Evolutionary conservation across 768 basidiomycete species (phyloP), one percentile per base, ranked within the genome.

Genomic region (Lactarius indigo): DNA sequence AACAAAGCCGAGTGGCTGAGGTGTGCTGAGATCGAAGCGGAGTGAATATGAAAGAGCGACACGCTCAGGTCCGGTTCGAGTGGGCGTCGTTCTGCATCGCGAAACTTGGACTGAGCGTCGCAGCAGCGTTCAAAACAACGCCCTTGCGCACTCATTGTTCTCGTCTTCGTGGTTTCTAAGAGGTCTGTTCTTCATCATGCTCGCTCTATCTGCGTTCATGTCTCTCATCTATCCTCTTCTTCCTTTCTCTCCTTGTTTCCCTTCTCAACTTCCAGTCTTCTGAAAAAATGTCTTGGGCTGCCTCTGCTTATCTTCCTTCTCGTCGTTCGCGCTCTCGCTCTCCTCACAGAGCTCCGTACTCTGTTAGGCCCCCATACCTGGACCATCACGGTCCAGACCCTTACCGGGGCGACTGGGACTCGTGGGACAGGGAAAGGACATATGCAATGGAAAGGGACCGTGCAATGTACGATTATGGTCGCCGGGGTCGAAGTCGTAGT

Each of bases 121-220:
- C 75, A 76, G 74, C 76, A 69, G 74, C 72, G 73, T 77, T 77
- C 75, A 77, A 65, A 75, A 74, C 77, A 75, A 76, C 77, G 78
- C 75, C 75, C 70, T 65, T 73, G 74, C 76, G 59, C 59, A 72
- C 75, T 75, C 74, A 71, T 73, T 73, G 72, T 73, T 71, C 68
- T 74, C 58, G 80, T 81, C 33, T 78, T 79, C 79, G 81, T 79
- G 80, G 77, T 78, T 81, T 61, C 72, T 83, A 87, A 89, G 90
- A 93, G 91, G 91, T 93, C 91, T 90, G 91, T 93, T 84, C 87
- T 87, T 87, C 87, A 85, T 87, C 85, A 91, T 92, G 90, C 89
- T 87, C 89, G 87, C 85, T 88, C 85, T 84, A 85, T 81, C 81
- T 82, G 84, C 82, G 80, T 82, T 77, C 73, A 83, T 84, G 86